A percentile compares a stretch with the other conserved stretches of the same genome.
phyloP scores from a whole-genome alignment of 2,329 filamentous ascomycete genomes.

The Penicillium sumatraense region DNA sequence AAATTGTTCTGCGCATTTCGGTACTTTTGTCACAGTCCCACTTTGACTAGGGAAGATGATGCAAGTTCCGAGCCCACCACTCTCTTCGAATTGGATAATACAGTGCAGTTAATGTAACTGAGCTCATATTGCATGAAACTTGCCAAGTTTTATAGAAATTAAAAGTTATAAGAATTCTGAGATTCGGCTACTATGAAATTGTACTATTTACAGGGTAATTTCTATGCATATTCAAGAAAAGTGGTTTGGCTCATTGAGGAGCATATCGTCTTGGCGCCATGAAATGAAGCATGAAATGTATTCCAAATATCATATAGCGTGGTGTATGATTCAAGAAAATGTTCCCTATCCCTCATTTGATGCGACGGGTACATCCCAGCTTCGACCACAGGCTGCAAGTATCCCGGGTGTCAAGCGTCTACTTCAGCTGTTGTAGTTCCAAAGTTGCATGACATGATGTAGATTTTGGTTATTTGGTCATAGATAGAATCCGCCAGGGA shows the following conservation, averaged over 20 bases:
- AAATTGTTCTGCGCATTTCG: background rate
- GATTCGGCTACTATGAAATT: too few relatives aligned
- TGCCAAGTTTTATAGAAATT: too few relatives aligned
- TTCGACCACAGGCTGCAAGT: background rate
- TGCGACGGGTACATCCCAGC: background rate
- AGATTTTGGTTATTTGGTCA: background rate
- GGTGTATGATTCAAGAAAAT: background rate
- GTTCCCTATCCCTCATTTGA: background rate
- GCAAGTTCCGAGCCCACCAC: too few relatives aligned
- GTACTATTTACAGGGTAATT: background rate
- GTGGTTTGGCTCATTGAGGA: background rate
- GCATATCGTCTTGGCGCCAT: background rate
- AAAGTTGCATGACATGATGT: background rate
- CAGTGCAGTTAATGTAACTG: too few relatives aligned
- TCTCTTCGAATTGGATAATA: too few relatives aligned
- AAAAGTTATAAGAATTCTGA: too few relatives aligned
- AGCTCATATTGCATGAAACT: too few relatives aligned
- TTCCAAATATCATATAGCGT: conserved; percentile 1
- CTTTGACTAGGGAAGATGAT: too few relatives aligned
- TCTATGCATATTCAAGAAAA: background rate
- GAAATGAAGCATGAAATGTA: background rate
- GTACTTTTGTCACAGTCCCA: background rate
- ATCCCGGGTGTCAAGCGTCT: background rate
- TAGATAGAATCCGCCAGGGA: background rate
- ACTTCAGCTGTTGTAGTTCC: background rate